These are phyloP conservation scores for Phytopythium litorale DNA, from an alignment of 352 stramenopile species.

Conservation along the genomic window DNA sequence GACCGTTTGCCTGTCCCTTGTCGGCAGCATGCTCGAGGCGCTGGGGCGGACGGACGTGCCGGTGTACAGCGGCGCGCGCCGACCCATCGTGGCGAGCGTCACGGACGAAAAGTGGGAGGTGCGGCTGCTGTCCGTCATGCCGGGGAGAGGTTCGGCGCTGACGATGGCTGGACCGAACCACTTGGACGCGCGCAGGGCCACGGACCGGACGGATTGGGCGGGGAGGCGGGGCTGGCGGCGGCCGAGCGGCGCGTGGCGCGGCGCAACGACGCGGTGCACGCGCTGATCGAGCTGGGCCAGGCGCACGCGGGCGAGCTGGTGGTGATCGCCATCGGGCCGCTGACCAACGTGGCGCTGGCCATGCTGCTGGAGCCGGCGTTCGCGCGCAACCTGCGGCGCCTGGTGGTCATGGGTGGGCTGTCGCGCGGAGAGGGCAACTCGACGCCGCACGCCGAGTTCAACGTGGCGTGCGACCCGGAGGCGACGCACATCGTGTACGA, in stretches of 20 bases:
- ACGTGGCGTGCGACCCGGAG: conserved; percentile 79
- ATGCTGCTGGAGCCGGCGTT: conserved; percentile 71
- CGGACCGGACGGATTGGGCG: conserved; percentile 67
- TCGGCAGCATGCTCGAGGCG: conserved; percentile 53
- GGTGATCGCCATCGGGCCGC: conserved; percentile 64
- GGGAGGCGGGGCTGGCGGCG: conserved; percentile 38
- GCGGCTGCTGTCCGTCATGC: background rate
- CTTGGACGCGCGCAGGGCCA: conserved; percentile 34
- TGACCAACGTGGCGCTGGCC: conserved; percentile 78
- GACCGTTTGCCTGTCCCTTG: background rate
- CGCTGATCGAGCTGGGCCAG: conserved; percentile 54
- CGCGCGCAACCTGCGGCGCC: conserved; percentile 48
- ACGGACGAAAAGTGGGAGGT: conserved; percentile 63
- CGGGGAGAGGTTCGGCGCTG: background rate
- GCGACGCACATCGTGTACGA: conserved; percentile 70
- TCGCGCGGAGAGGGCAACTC: conserved; percentile 68
- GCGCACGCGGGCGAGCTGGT: conserved; percentile 64
- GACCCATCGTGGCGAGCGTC: conserved; percentile 61
- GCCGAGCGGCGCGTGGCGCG: conserved; percentile 18
- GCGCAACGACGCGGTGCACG: conserved; percentile 64
- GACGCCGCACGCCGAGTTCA: conserved; percentile 71
- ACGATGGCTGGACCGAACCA: background rate
- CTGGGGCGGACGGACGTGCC: conserved; percentile 45
- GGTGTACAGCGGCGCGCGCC: conserved; percentile 59
- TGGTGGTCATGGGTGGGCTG: conserved; percentile 74